Conservation (phyloP, 2,329 filamentous ascomycete species). For the Pyrenophora graminea region DNA sequence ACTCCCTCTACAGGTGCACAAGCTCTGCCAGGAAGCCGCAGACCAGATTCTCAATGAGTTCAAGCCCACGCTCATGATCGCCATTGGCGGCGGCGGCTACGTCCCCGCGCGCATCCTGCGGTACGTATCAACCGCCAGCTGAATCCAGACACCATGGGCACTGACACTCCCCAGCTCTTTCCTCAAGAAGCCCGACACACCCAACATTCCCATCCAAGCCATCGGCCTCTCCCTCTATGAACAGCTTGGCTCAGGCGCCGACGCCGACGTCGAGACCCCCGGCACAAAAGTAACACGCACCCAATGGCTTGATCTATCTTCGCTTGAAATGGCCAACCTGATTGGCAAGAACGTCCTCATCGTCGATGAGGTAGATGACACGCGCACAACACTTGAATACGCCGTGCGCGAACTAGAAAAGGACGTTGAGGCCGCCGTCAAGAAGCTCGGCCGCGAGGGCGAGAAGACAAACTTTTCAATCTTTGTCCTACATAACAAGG, state of each 20-base stretch:
- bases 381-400: slow-evolving; percentile 90
- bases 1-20: slow-evolving; percentile 73
- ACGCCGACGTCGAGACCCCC: slow-evolving; percentile 71
- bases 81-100: slow-evolving; percentile 96
- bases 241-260: slow-evolving; percentile 64
- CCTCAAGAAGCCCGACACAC: slow-evolving; percentile 81
- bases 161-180: slow-evolving; percentile 65
- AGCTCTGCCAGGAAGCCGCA: slow-evolving; percentile 88
- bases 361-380: slow-evolving; percentile 95
- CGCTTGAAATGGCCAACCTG: slow-evolving; percentile 83
- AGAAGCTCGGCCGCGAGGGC: slow-evolving; percentile 68
- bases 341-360: slow-evolving; percentile 91
- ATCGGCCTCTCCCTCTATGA: slow-evolving; percentile 98
- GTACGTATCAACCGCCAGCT: slow-evolving; percentile 42
- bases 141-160: background rate
- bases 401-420: slow-evolving; percentile 92
- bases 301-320: slow-evolving; percentile 93
- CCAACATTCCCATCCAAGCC: slow-evolving; percentile 98
- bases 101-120: slow-evolving; percentile 95
- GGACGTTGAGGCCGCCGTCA: slow-evolving; percentile 82
- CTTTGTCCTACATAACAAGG: slow-evolving; percentile 98
- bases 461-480: slow-evolving; percentile 88
- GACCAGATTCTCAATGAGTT: slow-evolving; percentile 80
- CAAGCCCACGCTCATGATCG: slow-evolving; percentile 95
- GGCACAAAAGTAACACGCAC: slow-evolving; percentile 96